Base-by-base conservation (phyloP, 2,329 filamentous ascomycete genomes). In the Endoconidiophora laricicola region DNA sequence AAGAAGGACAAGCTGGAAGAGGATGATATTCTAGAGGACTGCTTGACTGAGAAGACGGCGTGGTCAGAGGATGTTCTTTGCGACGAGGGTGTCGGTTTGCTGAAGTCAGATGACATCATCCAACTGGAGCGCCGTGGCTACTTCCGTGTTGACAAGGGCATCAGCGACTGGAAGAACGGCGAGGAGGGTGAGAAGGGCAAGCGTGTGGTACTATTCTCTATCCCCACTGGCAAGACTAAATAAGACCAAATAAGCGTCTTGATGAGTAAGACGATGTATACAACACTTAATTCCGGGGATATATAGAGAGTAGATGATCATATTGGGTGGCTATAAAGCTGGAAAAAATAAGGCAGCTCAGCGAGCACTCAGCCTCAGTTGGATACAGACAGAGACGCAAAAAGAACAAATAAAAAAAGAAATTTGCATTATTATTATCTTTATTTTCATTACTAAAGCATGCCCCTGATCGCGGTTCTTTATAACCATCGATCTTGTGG, bases 101-200 rank as follows among this genome's bases (percentile, higher is more conserved):
- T 95, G 43, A 87, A 86, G 72, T 80, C 79, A 62, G 84, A 86
- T 60, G 87, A 94, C 58, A 90, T 96, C 55, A 86, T 96, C 58
- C 91, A 96, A 69, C 83, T 96, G 43, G 90, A 96, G 71, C 76
- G 90, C 54, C 86, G 90, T 66, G 90, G 88, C 1, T 96, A 86
- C 67, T 96, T 84, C 70, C 74, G 90, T 48, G 80, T 94, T 23
- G 90, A 96, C 66, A 76, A 76, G 66, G 70, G 69, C 7, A 63
- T 75, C 24, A 61, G 59, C 38, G 65, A 73, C 58, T 71, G 69
- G 63, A 66, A 68, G 51, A 67, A 70, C 38, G 71, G 69, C 38
- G 69, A 70, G 59, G 72, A 74, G 46, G 65, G 64, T 2, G 58
- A 58, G 29, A 70, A 69, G 63, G 67, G 67, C 23, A 70, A 70